Base-by-base conservation (phyloP, 305 asterid species). In the Fraxinus latifolia region DNA sequence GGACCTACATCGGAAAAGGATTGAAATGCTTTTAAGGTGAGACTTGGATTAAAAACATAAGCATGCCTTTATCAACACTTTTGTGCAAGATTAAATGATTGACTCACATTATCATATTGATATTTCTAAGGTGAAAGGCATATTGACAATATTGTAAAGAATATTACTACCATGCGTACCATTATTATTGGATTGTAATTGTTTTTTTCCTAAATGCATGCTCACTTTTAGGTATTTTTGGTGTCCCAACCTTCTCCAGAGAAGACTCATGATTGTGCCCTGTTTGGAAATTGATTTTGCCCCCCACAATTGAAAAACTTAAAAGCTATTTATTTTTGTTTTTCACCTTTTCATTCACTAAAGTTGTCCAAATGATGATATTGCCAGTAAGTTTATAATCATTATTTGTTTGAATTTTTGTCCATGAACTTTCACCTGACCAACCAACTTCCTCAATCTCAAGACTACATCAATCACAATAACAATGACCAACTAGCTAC, bases 221-320 rank as follows among this genome's bases (percentile, higher is more conserved):
- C 34, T 67, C 74, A 67, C 50, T 73, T 72, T 72, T 72, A 31
- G 77, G 50, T 27, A 32, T 73, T 37, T 74, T 37, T 25, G 73
- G 36, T 42, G 81, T 47, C 83, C 83, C 77, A 67, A n/a, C 53
- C 53, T 79, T 53, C 62, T 70, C 42, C 14, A 32, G 44, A 17
- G 76, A 80, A 74, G 76, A 81, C 79, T 39, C 70, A 79, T 86
- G 83, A 80, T 82, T 79, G 83, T 72, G 44, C 47, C 79, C 79
- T 85, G 86, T 84, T 33, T 74, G 85, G 87, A 17, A 86, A 86
- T 87, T 83, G 86, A 89, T 89, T 89, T 83, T 86, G 90, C 84
- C 75, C 84, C 88, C 89, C 92, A 73, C 88, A 77, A 75, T 19
- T 77, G 50, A 65, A 86, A 80, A 81, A 78, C 76, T 19, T 70